Percentiles rank a stretch among this genome's conserved stretches.
Evolutionary conservation across 148 eudicot species (phyloP).

Genomic region (Rhododendron mucronatum): DNA sequence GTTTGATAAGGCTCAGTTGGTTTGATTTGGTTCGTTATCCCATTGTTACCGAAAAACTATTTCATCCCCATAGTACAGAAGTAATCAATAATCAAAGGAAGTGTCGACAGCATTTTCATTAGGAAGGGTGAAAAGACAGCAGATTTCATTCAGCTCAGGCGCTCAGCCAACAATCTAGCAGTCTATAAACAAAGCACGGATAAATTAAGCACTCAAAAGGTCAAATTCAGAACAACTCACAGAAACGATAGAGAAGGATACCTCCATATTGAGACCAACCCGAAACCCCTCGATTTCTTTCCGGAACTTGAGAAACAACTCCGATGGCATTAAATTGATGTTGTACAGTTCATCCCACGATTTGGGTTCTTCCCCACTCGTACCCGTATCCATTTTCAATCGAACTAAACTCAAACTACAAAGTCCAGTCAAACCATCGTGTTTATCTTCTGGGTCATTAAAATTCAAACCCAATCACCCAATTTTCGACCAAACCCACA

Average conservation of each 20-base stretch:
- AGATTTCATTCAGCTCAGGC: not conserved
- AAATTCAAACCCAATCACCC: not conserved
- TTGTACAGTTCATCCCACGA: conserved; percentile 85
- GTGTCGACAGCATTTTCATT: not conserved
- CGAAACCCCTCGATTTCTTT: conserved; percentile 58
- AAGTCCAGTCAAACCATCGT: not conserved
- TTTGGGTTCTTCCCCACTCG: conserved; percentile 43
- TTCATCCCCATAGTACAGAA: not conserved
- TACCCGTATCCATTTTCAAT: conserved; percentile 44
- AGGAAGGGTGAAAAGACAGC: not conserved
- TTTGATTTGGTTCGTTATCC: not conserved
- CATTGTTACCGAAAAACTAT: not conserved
- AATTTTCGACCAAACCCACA: not conserved
- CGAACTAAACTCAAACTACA: not conserved
- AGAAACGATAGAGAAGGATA: conserved; percentile 6
- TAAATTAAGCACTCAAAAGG: not conserved
- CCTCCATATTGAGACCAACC: conserved; percentile 83
- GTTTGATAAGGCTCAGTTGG: not conserved
- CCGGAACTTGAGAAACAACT: conserved; percentile 78
- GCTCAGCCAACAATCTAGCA: not conserved
- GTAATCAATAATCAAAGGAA: not conserved
- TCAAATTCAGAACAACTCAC: not conserved
- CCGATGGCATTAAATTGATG: conserved; percentile 67
- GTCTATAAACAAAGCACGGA: not conserved
- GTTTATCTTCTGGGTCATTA: not conserved